These are phyloP conservation scores for Candida sithepensis DNA, from an alignment of 805 yeast genomes.

Conservation along the genomic window DNA sequence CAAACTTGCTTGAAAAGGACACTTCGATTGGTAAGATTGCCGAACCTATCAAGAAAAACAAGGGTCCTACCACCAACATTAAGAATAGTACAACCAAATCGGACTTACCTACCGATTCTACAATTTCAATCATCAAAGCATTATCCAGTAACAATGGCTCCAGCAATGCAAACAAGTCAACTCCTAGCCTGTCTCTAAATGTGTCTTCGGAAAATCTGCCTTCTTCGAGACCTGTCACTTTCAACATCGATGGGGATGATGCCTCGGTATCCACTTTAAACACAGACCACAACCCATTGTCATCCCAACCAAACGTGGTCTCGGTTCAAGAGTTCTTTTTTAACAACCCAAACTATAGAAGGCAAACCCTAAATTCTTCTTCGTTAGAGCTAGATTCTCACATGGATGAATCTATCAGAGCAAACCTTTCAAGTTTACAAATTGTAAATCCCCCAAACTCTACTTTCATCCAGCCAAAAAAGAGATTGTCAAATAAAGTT, in stretches of 20 bases:
- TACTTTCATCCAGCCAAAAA: conserved; percentile 26
- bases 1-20: conserved; percentile 10
- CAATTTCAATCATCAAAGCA: conserved; percentile 26
- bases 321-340: conserved; percentile 56
- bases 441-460: conserved; percentile 11
- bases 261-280: conserved; percentile 14
- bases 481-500: conserved; percentile 8
- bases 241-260: conserved; percentile 12
- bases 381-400: conserved; percentile 11
- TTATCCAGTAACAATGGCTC: conserved; percentile 15
- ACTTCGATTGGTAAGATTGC: conserved; percentile 23
- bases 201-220: background rate
- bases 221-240: background rate
- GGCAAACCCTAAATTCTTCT: conserved; percentile 12
- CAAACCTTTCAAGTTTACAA: conserved; percentile 8
- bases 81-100: conserved; percentile 6
- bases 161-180: conserved; percentile 7
- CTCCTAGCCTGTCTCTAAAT: conserved; percentile 1
- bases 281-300: conserved; percentile 9
- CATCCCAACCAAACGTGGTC: conserved; percentile 16
- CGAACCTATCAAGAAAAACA: conserved; percentile 14
- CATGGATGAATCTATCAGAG: conserved; percentile 10
- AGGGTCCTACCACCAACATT: background rate
- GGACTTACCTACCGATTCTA: conserved; percentile 9
- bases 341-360: conserved; percentile 27